Conservation (phyloP, 2,329 filamentous ascomycete genomes). For the Akanthomyces uredinophilus region DNA sequence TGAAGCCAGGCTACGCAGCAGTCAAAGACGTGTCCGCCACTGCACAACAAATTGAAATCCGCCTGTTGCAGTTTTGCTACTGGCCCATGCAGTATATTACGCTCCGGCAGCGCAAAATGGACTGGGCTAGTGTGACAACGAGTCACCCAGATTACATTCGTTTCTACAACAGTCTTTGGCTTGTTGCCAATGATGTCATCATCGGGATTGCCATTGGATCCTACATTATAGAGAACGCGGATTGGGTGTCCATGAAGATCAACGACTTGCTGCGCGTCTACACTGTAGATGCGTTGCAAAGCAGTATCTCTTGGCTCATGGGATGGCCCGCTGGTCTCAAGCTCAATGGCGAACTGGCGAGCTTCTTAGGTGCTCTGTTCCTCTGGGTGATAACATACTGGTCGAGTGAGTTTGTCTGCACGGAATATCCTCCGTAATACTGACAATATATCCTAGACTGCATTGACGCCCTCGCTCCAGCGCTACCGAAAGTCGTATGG, state of each 20-base stretch:
- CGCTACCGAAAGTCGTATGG: conserved; percentile 81
- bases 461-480: conserved; percentile 70
- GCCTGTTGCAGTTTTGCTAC: conserved; percentile 96
- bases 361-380: conserved; percentile 93
- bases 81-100: conserved; percentile 97
- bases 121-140: conserved; percentile 93
- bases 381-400: conserved; percentile 99
- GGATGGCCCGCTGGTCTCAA: conserved; percentile 92
- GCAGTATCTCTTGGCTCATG: conserved; percentile 93
- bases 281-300: conserved; percentile 80
- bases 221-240: conserved; percentile 93
- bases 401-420: conserved; percentile 58
- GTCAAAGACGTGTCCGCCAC: conserved; percentile 95
- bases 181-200: conserved; percentile 97
- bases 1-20: conserved; percentile 71
- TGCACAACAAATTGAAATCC: conserved; percentile 94
- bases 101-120: conserved; percentile 77
- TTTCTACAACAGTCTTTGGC: conserved; percentile 98
- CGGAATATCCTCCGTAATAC: neutral
- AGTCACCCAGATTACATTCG: conserved; percentile 97
- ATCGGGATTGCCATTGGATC: conserved; percentile 95
- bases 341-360: conserved; percentile 85
- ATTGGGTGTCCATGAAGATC: conserved; percentile 76
- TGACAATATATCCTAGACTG: conserved; percentile 46
- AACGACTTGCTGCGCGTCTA: conserved; percentile 71